Base-by-base conservation (phyloP, 495 filamentous ascomycete genomes). In the Amniculicola lignicola region DNA sequence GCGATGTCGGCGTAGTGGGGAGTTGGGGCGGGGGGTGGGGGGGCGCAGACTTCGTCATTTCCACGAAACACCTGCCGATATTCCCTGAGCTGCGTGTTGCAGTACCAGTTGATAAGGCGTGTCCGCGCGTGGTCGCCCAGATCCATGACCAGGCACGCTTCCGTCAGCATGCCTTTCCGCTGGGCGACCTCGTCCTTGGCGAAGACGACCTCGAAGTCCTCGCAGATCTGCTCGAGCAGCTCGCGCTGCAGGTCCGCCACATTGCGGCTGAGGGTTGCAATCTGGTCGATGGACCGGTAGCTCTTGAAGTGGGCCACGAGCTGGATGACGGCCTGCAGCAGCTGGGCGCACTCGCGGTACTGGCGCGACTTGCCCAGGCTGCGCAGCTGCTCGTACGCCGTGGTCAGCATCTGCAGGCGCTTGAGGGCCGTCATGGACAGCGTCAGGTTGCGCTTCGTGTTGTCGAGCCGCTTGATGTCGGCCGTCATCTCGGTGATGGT, bases 241-340 rank as follows among this genome's bases (percentile, higher is more conserved):
- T 97, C 93, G 35, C 92, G 77, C 72, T 97, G 95, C 48, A 98
- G 78, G 59, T 98, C 93, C 19, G 90, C 87, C 29, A 98, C 93
- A 65, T 95, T 95, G 37, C 89, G 82, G 64, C 88, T 91, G 28
- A 98, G 80, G 2, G 89, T 88, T 15, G 93, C 93, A 61, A 99
- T 97, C 75, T 99, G 93, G 67, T 96, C 91, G 36, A 99, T 96
- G 51, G 89, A 94, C 51, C 94, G 80, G 69, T 97, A 97, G 66
- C 89, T 93, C 70, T 96, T 95, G 80, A 99, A 99, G 74, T 99
- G 90, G 51, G 87, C 87, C 90, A 96, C 96, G 25, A 99, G 83
- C 79, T 99, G 93, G 55, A 97, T 82, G 33, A 99, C 93, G 3
- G 94, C 93, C 70, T 95, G 89, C 48, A 99, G 80, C 46, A 99